Base-by-base conservation (phyloP, 176 grass and related monocot species). In the Phoenix dactylifera region DNA sequence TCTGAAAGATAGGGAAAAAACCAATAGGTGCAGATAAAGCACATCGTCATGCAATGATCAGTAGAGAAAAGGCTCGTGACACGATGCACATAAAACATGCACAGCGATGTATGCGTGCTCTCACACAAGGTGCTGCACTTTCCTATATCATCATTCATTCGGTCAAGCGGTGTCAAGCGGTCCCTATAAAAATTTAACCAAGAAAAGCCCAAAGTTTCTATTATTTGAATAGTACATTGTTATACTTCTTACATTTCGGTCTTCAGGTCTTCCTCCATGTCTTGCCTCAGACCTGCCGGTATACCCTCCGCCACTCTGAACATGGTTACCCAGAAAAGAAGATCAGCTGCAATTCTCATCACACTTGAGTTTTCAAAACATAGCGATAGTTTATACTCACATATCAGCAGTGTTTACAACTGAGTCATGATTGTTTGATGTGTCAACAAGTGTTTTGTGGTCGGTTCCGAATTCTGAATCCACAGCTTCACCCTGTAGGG, bases 331-430 rank as follows among this genome's bases (percentile, higher is more conserved):
- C 5, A 7, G 7, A 32, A 20, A 39, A 35, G 16, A 60, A 29
- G 30, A 60, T 26, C 28, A 60, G 4, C 26, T 22, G 54, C 54
- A 44, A 44, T 44, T 44, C 35, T 44, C 14, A 10, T 44, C 35
- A 44, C 35, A 44, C 12, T 9, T 14, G 35, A 14, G 35, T 44
- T 12, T 44, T 44, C 1, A 12, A 44, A 44, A 44, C 35, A 44
- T 44, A 14, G 7, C 51, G 15, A 5, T 5, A 19, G 0, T 54
- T 63, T 3, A 4, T 16, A 60, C 72, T 79, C 62, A 87, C 79
- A n/a, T 55, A 58, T 79, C 50, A 7, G 19, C 9, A 4, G 57
- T 74, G 63, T 23, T 87, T 72, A 57, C 44, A 52, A 59, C 30
- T 51, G 57, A 58, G 18, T 19, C 52, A 26, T 69, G 54, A 20